Conservation (phyloP, 805 yeast species). For the Yarrowia porcina region DNA sequence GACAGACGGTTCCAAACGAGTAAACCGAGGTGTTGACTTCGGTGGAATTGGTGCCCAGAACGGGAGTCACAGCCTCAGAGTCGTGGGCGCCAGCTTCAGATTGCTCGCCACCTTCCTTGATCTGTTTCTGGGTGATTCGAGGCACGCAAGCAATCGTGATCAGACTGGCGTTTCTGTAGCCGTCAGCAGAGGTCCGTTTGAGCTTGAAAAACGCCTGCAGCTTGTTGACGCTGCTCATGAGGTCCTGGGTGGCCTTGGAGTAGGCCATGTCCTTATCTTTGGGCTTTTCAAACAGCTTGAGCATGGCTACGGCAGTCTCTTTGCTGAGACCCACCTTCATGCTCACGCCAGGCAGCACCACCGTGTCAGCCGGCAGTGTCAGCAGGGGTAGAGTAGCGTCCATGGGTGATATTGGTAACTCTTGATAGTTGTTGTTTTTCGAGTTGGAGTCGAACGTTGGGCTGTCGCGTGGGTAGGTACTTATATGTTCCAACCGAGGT, state of each 20-base stretch:
- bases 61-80: background rate
- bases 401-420: background rate
- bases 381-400: constrained; percentile 24
- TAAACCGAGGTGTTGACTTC: constrained; percentile 13
- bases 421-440: background rate
- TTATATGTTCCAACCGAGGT: constrained; percentile 19
- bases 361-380: constrained; percentile 26
- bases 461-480: constrained; percentile 8
- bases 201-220: constrained; percentile 9
- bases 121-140: constrained; percentile 10
- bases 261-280: constrained; percentile 3
- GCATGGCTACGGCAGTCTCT: constrained; percentile 16
- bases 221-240: background rate
- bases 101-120: constrained; percentile 4
- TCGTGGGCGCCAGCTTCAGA: background rate
- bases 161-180: constrained; percentile 20
- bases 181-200: constrained; percentile 23
- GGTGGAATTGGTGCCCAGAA: constrained; percentile 16
- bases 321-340: constrained; percentile 19
- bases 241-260: constrained; percentile 24
- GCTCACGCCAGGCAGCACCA: constrained; percentile 26
- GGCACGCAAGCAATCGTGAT: constrained; percentile 27
- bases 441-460: background rate
- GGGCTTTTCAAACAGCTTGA: constrained; percentile 25
- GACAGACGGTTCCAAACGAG: constrained; percentile 30